These are phyloP conservation scores for Ceratobasidium sp. DNA, from an alignment of 1,284 basidiomycete species.

Conservation along the genomic window DNA sequence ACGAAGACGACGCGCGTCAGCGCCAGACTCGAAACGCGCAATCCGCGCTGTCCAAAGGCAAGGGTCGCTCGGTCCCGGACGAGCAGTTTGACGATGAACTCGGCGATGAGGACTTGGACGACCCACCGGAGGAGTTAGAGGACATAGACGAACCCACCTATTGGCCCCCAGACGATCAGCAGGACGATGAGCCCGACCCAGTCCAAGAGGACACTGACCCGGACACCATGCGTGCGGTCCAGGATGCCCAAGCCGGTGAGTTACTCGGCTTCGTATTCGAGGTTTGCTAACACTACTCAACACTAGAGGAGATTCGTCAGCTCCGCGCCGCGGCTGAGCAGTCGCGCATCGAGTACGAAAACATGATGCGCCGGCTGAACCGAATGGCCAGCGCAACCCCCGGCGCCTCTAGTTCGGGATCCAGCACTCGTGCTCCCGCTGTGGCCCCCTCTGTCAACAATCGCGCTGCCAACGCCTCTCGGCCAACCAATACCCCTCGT, in stretches of 20 bases:
- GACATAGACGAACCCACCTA: not conserved
- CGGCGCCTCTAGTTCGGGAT: conserved; percentile 10
- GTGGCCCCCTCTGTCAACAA: too few species aligned
- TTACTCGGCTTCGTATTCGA: not conserved
- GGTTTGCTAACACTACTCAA: not conserved
- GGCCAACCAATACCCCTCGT: not conserved
- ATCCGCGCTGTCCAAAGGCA: not conserved
- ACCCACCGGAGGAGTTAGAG: not conserved
- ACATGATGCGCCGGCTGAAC: not conserved
- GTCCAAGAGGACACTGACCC: not conserved
- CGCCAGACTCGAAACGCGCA: conserved; percentile 10
- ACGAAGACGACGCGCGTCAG: not conserved
- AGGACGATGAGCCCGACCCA: not conserved
- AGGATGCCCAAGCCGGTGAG: not conserved
- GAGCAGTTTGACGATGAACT: not conserved
- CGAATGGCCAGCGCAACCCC: conserved; percentile 2
- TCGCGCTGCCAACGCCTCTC: not conserved
- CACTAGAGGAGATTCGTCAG: not conserved
- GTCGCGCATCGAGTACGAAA: not conserved
- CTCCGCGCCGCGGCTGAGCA: not conserved
- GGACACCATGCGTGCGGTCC: not conserved
- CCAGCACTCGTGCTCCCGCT: not conserved
- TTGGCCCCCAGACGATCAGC: too few species aligned
- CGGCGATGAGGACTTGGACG: not conserved
- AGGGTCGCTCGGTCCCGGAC: not conserved